These are phyloP conservation scores for Fusarium udum DNA, from an alignment of 2,329 filamentous ascomycete species.

Conservation along the genomic window DNA sequence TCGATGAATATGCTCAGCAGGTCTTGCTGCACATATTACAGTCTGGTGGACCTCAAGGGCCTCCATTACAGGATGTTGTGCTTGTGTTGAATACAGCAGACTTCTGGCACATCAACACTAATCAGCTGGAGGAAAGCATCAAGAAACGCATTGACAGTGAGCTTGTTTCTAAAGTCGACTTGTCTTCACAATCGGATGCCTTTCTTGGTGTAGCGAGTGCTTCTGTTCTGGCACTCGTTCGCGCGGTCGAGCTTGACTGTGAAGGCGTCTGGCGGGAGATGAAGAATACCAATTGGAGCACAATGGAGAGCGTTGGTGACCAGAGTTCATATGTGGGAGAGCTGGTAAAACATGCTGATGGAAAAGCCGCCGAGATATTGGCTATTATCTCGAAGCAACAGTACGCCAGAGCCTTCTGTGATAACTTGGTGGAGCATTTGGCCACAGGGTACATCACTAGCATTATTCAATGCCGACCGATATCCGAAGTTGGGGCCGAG, in stretches of 20 bases:
- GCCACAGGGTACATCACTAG: constrained; percentile 82
- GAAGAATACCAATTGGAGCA: constrained; percentile 94
- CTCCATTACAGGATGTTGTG: constrained; percentile 77
- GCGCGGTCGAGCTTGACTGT: constrained; percentile 81
- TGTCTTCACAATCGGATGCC: constrained; percentile 92
- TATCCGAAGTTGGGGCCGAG: constrained; percentile 93
- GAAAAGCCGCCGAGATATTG: constrained; percentile 78
- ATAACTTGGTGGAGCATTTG: constrained; percentile 92
- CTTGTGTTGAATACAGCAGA: constrained; percentile 95
- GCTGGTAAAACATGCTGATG: constrained; percentile 77
- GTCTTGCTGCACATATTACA: constrained; percentile 80
- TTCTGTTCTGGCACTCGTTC: constrained; percentile 83
- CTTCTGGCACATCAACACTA: constrained; percentile 94
- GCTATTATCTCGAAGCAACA: constrained; percentile 85
- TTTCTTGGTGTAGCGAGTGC: constrained; percentile 96
- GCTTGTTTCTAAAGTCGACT: constrained; percentile 78
- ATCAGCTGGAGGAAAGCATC: constrained; percentile 93
- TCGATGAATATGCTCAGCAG: constrained; percentile 95
- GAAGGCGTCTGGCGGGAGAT: constrained; percentile 96
- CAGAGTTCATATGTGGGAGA: constrained; percentile 92
- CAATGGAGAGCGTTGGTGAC: constrained; percentile 91
- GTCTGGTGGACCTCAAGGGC: constrained; percentile 61
- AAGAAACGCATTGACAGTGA: constrained; percentile 88
- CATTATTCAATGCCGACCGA: constrained; percentile 87
- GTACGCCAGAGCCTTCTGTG: constrained; percentile 93